Conservation (phyloP, 2,329 filamentous ascomycete species). For the Stachybotrys chlorohalonatus region DNA sequence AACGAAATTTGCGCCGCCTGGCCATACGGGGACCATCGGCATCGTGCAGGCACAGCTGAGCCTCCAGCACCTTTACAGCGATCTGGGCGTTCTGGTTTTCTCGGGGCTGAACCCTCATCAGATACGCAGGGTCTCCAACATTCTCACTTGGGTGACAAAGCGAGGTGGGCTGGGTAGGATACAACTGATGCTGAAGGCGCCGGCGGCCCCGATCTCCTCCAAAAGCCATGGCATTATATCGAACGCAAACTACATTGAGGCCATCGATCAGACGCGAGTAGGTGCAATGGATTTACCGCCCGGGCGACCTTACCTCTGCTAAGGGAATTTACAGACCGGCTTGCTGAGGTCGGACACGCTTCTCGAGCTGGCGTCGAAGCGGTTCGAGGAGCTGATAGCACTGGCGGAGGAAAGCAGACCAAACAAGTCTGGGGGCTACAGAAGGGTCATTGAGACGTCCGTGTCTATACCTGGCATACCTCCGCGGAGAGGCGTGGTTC, state of each 20-base stretch:
- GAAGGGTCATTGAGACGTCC: conserved; percentile 4
- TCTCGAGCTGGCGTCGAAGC: conserved; percentile 3
- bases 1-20: conserved; percentile 1
- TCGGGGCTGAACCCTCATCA: conserved; percentile 14
- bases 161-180: conserved; percentile 4
- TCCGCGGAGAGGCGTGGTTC: conserved; percentile 7
- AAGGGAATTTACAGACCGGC: background rate
- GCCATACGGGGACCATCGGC: background rate
- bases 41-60: background rate
- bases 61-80: conserved; percentile 16
- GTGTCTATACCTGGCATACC: conserved; percentile 6
- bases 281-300: background rate
- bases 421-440: background rate
- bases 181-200: background rate
- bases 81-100: conserved; percentile 21
- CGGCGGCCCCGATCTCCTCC: background rate
- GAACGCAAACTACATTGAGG: background rate
- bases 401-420: conserved; percentile 2
- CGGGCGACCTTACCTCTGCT: background rate
- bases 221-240: background rate
- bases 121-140: conserved; percentile 9
- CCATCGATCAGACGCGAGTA: background rate
- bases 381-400: conserved; percentile 2
- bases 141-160: conserved; percentile 9
- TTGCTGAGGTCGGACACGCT: background rate